Evolutionary conservation across 306 rosid species (phyloP), one percentile per base, ranked within the genome.

Genomic region (Cucurbita pepo): DNA sequence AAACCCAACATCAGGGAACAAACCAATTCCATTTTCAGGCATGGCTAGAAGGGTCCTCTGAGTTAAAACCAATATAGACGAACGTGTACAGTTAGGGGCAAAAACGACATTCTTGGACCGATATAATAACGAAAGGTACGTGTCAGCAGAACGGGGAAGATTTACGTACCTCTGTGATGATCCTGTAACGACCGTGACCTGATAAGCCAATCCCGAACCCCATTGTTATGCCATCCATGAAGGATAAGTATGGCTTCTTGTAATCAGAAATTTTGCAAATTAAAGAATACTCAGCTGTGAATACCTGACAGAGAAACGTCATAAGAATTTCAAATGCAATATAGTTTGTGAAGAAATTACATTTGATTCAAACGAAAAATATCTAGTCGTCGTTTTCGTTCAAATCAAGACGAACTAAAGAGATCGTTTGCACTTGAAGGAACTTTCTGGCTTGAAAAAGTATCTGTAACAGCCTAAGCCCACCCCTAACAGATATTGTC

Each of bases 21-120:
- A 83, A 76, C 97, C 99, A 76, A 91, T 95, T 80, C 97, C 99
- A 77, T 95, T 95, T 89, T 95, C 99, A 48, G 99, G 99, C 99
- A 95, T 95, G 12, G 99, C 99, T 75, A 91, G 95, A 82, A 88
- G 77, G 58, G 99, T 95, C 83, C 87, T 91, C 99, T 94, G 86
- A 63, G 81, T 79, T 59, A 65, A 66, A 69, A 73, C 34, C 44
- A 18, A 63, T 41, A 63, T 63, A 21, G 8, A 63, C n/a, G 44
- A 43, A 60, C 36, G 63, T 38, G 62, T 75, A 55, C 40, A 72
- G 76, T 60, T 66, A 78, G 60, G 71, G 57, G 36, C n/a, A 51
- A 14, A 15, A 61, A 63, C 2, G 53, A 7, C 44, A 81, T 0
- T 47, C 19, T 67, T 45, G 40, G 10, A 37, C 44, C 15, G 12